Conservation (phyloP, 352 stramenopile genomes). For the Phytopythium sindhum region DNA sequence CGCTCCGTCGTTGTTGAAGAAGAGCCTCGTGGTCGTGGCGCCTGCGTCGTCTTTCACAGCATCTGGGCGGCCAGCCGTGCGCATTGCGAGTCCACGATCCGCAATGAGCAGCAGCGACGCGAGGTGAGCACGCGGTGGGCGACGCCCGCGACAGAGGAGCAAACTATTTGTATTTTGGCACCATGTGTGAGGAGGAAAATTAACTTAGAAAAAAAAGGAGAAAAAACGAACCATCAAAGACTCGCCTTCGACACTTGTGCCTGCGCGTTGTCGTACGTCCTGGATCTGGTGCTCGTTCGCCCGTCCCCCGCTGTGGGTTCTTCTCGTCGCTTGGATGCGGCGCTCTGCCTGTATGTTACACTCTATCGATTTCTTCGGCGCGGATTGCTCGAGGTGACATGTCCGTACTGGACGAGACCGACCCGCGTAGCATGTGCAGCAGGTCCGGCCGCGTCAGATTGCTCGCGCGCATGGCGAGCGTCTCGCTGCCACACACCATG, state of each 20-base stretch:
- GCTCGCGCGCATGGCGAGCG: conserved; percentile 43
- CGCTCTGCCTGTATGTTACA: conserved; percentile 29
- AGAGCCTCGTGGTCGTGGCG: background rate
- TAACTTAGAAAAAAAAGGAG: conserved; percentile 7
- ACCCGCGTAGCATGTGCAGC: conserved; percentile 50
- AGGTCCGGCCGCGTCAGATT: conserved; percentile 63
- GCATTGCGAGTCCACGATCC: background rate
- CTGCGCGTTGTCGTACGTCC: background rate
- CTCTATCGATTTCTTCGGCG: conserved; percentile 67
- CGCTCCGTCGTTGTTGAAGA: background rate
- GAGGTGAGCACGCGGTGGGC: background rate
- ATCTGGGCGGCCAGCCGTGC: background rate
- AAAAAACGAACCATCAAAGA: background rate
- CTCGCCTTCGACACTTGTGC: background rate
- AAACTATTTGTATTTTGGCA: conserved; percentile 3
- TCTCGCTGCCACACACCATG: conserved; percentile 44
- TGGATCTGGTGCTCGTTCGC: background rate
- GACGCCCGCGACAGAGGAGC: background rate
- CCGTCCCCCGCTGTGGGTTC: background rate
- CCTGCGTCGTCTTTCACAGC: background rate
- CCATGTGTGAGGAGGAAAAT: conserved; percentile 22
- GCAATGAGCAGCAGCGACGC: background rate
- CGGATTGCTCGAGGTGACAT: conserved; percentile 27
- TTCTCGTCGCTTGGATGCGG: conserved; percentile 3
- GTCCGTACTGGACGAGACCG: conserved; percentile 25